Conservation (phyloP, 2,329 filamentous ascomycete species). For the Pseudogymnoascus sp. region DNA sequence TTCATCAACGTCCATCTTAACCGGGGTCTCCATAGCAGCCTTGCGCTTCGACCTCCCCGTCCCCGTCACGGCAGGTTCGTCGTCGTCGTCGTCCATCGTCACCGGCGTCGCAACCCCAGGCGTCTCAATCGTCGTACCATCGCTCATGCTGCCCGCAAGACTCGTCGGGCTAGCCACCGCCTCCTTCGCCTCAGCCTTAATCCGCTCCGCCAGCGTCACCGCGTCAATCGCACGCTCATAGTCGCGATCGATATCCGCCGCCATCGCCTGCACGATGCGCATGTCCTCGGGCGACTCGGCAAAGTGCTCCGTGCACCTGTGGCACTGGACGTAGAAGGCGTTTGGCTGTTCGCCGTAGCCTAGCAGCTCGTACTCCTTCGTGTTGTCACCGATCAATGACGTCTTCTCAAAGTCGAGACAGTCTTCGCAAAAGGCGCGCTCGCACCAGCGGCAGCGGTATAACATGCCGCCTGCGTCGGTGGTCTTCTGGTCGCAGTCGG, state of each 20-base stretch:
- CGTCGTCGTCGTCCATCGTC: constrained; percentile 18
- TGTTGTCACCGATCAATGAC: constrained; percentile 41
- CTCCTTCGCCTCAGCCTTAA: not conserved
- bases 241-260: constrained; percentile 20
- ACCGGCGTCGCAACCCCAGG: constrained; percentile 24
- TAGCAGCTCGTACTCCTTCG: constrained; percentile 44
- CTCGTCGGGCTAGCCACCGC: constrained; percentile 13
- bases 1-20: not conserved
- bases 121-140: constrained; percentile 28
- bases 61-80: not conserved
- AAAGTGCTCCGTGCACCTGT: constrained; percentile 34
- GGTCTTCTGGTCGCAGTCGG: constrained; percentile 43
- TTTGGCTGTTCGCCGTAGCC: constrained; percentile 34
- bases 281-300: constrained; percentile 24
- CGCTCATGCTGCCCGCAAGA: constrained; percentile 23
- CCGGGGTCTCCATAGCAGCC: not conserved
- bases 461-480: constrained; percentile 34
- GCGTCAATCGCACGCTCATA: constrained; percentile 15
- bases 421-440: constrained; percentile 48
- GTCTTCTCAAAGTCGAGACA: constrained; percentile 46
- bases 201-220: not conserved
- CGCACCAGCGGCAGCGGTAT: constrained; percentile 46
- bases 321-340: constrained; percentile 45
- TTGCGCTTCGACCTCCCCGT: not conserved
- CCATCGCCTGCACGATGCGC: constrained; percentile 25